Evolutionary conservation across 768 basidiomycete genomes (phyloP).

Genomic region (Pisolithus tinctorius): DNA sequence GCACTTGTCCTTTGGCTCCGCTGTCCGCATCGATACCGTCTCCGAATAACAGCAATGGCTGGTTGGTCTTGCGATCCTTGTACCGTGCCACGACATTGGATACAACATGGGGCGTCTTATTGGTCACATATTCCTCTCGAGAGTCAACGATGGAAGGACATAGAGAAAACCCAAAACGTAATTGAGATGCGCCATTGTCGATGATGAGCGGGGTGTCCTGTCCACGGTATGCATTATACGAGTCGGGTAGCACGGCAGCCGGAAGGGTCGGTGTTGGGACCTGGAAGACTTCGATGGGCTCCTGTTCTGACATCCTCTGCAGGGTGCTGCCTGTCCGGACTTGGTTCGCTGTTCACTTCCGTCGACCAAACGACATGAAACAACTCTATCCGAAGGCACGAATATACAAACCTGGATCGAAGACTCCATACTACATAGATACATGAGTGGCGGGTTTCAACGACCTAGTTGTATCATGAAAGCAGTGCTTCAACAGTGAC

Average conservation of each 20-base stretch:
- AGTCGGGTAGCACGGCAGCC: slow-evolving; percentile 29
- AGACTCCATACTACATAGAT: no score
- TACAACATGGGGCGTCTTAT: slow-evolving; percentile 44
- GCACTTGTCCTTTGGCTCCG: slow-evolving; percentile 69
- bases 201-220: slow-evolving; percentile 66
- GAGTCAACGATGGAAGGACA: slow-evolving; percentile 17
- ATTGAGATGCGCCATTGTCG: slow-evolving; percentile 80
- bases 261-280: slow-evolving; percentile 24
- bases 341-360: no score
- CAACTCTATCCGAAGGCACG: no score
- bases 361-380: no score
- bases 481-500: no score
- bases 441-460: no score
- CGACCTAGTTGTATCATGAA: no score
- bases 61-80: slow-evolving; percentile 83
- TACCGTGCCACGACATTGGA: slow-evolving; percentile 79
- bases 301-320: background rate
- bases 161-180: slow-evolving; percentile 81
- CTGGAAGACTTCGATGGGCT: background rate
- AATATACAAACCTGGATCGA: no score
- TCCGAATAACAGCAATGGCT: slow-evolving; percentile 81
- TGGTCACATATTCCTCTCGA: background rate
- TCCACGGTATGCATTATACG: slow-evolving; percentile 47
- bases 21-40: slow-evolving; percentile 83
- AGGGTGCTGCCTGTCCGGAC: no score